Percentiles rank a stretch among this genome's conserved stretches.
These are phyloP conservation scores for Leccinum truebloodii DNA, from an alignment of 768 basidiomycete genomes.

Conservation along the genomic window DNA sequence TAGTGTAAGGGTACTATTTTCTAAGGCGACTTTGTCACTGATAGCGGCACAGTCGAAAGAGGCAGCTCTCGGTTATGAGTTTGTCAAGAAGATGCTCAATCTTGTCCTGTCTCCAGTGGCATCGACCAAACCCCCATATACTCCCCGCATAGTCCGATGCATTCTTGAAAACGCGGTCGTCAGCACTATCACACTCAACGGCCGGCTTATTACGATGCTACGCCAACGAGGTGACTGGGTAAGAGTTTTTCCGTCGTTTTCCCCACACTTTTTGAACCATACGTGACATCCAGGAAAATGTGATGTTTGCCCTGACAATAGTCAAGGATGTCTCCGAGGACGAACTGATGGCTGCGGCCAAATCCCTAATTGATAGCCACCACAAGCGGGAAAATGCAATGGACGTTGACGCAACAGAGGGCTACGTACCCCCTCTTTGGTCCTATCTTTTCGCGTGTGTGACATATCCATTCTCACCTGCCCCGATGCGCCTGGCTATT, in stretches of 20 bases:
- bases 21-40: neutral
- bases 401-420: slow-evolving; percentile 38
- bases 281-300: slow-evolving; percentile 30
- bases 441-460: slow-evolving; percentile 41
- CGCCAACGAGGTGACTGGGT: slow-evolving; percentile 70
- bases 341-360: slow-evolving; percentile 58
- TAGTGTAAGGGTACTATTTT: slow-evolving; percentile 17
- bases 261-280: neutral
- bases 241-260: slow-evolving; percentile 14
- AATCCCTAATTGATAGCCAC: slow-evolving; percentile 42
- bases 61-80: slow-evolving; percentile 41
- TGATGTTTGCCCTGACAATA: slow-evolving; percentile 50
- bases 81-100: slow-evolving; percentile 61
- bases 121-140: slow-evolving; percentile 43
- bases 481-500: slow-evolving; percentile 45
- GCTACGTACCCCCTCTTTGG: slow-evolving; percentile 36
- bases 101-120: slow-evolving; percentile 46
- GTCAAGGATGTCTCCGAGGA: slow-evolving; percentile 67
- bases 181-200: slow-evolving; percentile 61
- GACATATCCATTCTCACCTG: slow-evolving; percentile 41
- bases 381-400: slow-evolving; percentile 30
- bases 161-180: slow-evolving; percentile 60
- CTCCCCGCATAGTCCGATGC: slow-evolving; percentile 55
- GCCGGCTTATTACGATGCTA: slow-evolving; percentile 56
- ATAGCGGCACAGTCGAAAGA: slow-evolving; percentile 18